These are phyloP conservation scores for Zasmidium citrigriseum DNA, from an alignment of 2,329 filamentous ascomycete genomes.

Conservation along the genomic window DNA sequence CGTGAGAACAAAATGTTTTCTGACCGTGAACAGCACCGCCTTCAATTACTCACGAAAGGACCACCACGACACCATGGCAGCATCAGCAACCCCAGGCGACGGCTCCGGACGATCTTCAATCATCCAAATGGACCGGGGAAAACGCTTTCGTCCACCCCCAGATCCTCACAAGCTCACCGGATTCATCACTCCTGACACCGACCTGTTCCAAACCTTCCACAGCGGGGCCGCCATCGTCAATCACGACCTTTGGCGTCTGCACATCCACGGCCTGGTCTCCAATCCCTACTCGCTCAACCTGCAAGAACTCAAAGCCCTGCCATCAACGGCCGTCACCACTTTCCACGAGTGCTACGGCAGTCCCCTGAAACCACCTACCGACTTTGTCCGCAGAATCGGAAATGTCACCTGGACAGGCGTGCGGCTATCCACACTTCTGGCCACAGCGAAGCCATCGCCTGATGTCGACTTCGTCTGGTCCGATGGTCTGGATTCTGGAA, in stretches of 20 bases:
- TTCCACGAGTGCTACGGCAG: constrained; percentile 42
- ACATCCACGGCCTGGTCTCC: constrained; percentile 36
- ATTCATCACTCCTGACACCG: constrained; percentile 78
- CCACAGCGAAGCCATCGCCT: constrained; percentile 19
- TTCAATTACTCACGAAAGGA: no score
- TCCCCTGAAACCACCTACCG: constrained; percentile 33
- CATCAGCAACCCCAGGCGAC: no score
- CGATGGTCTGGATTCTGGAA: constrained; percentile 33
- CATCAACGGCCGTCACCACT: constrained; percentile 29
- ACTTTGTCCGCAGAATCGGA: constrained; percentile 35
- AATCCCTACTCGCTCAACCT: constrained; percentile 32
- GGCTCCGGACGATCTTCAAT: no score
- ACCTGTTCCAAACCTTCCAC: constrained; percentile 41
- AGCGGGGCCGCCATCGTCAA: constrained; percentile 37
- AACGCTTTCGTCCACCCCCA: not conserved
- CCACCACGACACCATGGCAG: no score
- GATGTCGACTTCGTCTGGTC: constrained; percentile 31
- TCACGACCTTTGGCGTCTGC: constrained; percentile 30
- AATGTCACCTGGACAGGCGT: constrained; percentile 41
- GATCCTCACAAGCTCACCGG: constrained; percentile 81
- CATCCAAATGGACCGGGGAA: not conserved
- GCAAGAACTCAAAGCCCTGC: constrained; percentile 29
- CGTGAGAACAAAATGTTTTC: no score
- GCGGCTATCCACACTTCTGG: constrained; percentile 27
- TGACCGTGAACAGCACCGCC: no score